These are phyloP conservation scores for Diutina rugosa DNA, from an alignment of 1,139 yeast genomes.

Conservation along the genomic window DNA sequence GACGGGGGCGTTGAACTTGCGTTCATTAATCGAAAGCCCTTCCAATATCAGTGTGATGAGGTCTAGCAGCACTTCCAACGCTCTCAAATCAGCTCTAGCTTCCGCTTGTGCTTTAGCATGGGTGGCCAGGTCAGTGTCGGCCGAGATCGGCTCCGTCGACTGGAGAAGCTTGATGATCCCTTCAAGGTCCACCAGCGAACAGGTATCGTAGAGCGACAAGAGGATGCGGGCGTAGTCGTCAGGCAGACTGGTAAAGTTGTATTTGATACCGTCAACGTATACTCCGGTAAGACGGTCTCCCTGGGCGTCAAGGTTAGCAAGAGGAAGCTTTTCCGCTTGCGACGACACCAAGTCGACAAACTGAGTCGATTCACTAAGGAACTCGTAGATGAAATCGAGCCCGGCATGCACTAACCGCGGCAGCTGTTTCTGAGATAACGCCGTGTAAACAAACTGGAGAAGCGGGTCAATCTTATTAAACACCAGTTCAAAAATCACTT, in stretches of 20 bases:
- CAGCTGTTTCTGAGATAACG: conserved; percentile 22
- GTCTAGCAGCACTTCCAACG: conserved; percentile 1
- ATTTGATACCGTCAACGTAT: conserved; percentile 45
- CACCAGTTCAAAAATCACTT: conserved; percentile 43
- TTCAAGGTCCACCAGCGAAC: background rate
- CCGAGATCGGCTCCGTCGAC: background rate
- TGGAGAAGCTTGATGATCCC: background rate
- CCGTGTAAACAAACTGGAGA: conserved; percentile 27
- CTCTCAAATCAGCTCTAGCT: background rate
- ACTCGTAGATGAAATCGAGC: conserved; percentile 52
- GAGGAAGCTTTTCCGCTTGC: conserved; percentile 8
- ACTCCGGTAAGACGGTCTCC: conserved; percentile 33
- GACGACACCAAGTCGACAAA: conserved; percentile 27
- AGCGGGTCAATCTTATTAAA: conserved; percentile 29
- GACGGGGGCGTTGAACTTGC: conserved; percentile 10
- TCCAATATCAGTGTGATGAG: background rate
- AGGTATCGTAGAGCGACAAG: background rate
- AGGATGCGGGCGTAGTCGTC: conserved; percentile 4
- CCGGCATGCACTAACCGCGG: conserved; percentile 34
- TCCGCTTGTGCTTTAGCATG: background rate
- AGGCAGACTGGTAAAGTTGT: conserved; percentile 43
- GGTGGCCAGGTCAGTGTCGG: background rate
- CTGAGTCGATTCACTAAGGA: conserved; percentile 49
- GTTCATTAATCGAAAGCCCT: background rate
- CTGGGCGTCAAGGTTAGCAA: conserved; percentile 9